Evolutionary conservation across 441 rosid species (phyloP), one percentile per base, ranked within the genome.

Genomic region (Metrosideros polymorpha): DNA sequence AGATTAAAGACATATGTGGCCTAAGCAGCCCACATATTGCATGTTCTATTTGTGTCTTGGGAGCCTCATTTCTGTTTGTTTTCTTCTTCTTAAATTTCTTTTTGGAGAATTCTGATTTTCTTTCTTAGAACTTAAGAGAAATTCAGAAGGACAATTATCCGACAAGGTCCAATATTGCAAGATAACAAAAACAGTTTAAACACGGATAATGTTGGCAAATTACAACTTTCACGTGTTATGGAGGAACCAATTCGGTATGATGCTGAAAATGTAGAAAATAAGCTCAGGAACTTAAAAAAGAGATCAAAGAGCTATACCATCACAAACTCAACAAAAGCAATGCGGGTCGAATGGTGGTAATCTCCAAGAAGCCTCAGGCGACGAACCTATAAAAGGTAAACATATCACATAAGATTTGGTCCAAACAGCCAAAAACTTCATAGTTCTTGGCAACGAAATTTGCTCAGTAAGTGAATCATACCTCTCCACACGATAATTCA

Each of bases 341-440:
- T 87, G 30, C 89, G 84, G 32, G 89, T 87, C 13, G 87, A 79
- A 87, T 87, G 86, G 82, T 85, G 86, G 83, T 85, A 87, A 54
- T 87, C 89, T 61, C 89, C 89, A 12, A 87, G 89, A 19, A 87
- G 89, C 85, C 89, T 87, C 85, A 87, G 84, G 32, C 85, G 89
- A n/a, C 52, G 86, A 82, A 87, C 89, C 89, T 87, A 61, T 55
- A 4, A 85, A 39, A 71, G n/a, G 79, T 39, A 71, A 71, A 39
- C 3, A 39, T 39, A 39, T 35, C 77, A 18, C 77, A 66, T 32
- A 19, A 66, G 42, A 71, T 39, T 10, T 71, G 9, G 27, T 61
- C 71, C 71, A 30, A 61, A 61, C 27, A 71, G 29, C 79, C n/a
- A 39, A 71, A 39, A 22, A 71, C 79, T 71, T 71, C 29, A 71